These are phyloP conservation scores for Ascochyta fabae DNA, from an alignment of 2,329 filamentous ascomycete species.

Conservation along the genomic window DNA sequence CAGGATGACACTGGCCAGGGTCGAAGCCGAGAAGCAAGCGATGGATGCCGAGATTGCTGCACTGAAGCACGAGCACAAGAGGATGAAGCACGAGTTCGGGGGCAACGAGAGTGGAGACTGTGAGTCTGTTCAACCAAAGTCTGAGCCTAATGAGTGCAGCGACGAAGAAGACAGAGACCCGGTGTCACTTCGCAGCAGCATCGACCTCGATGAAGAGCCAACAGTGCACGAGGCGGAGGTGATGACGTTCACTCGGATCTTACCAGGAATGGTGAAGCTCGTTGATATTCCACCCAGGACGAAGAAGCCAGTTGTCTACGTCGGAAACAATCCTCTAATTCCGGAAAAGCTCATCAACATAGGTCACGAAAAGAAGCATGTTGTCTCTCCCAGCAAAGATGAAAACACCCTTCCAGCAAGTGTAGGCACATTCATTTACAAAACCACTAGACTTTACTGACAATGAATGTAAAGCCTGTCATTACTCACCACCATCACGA, in stretches of 20 bases:
- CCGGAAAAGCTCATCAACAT: not conserved
- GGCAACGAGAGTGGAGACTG: not conserved
- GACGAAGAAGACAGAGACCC: constrained; percentile 16
- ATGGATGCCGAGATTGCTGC: constrained; percentile 17
- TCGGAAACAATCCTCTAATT: not conserved
- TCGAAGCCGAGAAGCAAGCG: constrained; percentile 15
- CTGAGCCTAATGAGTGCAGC: not conserved
- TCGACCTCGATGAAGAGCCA: constrained; percentile 31
- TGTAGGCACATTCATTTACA: not conserved
- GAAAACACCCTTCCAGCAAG: constrained; percentile 7
- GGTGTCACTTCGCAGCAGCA: constrained; percentile 23
- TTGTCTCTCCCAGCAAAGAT: not conserved
- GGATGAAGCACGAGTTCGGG: constrained; percentile 15
- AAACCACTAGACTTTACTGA: not conserved
- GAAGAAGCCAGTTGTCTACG: constrained; percentile 1
- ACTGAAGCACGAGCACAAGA: constrained; percentile 20
- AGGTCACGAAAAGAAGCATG: not conserved
- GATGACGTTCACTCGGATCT: constrained; percentile 19
- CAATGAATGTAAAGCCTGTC: not conserved
- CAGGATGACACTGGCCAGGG: not conserved
- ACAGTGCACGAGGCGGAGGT: constrained; percentile 21
- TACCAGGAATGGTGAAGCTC: constrained; percentile 28
- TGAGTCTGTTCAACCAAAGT: not conserved
- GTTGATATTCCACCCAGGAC: constrained; percentile 28
- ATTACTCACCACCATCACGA: constrained; percentile 1